Base-by-base conservation (phyloP, 139 green algal species). In the Volvox africanus region DNA sequence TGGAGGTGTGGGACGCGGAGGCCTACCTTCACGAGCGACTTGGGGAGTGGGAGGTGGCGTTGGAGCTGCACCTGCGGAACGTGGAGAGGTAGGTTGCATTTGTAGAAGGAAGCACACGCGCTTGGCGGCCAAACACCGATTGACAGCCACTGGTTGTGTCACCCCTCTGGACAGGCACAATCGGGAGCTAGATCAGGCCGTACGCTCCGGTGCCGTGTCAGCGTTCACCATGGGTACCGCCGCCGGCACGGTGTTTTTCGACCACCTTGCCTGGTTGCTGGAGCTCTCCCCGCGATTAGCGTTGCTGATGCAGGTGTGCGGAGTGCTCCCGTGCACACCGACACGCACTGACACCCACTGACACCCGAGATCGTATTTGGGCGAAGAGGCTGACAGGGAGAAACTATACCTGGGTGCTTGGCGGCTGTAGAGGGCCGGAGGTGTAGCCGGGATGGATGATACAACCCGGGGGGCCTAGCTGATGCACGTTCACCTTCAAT, bases 21-120 rank as follows among this genome's bases (percentile, higher is more conserved):
- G 93, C 93, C 1, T 95, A 90, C 86, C 89, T 95, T 30, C 91
- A 94, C 61, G 93, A 95, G 86, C 91, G 93, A 9, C 37, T 95
- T 50, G 93, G 93, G 20, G 86, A 95, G 37, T 33, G 84, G 6
- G 91, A 89, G 12, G 86, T 88, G 32, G 93, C 93, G 28, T 21
- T 93, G 62, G 55, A 61, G 75, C 91, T 95, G 67, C 86, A 94
- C 86, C 32, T 93, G 61, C 50, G 20, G 61, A 61, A 92, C 37
- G 79, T 87, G 30, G 20, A n/a, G 16, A 81, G 79, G 88, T 91
- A 44, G 3, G 88, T 73, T n/a, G n/a, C n/a, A n/a, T n/a, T n/a
- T n/a, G n/a, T n/a, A n/a, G n/a, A n/a, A n/a, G n/a, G n/a, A n/a
- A n/a, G n/a, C n/a, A n/a, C n/a, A n/a, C n/a, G n/a, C n/a, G n/a